phyloP scores from a whole-genome alignment of 257 asterid genomes.

The Rhazya stricta region DNA sequence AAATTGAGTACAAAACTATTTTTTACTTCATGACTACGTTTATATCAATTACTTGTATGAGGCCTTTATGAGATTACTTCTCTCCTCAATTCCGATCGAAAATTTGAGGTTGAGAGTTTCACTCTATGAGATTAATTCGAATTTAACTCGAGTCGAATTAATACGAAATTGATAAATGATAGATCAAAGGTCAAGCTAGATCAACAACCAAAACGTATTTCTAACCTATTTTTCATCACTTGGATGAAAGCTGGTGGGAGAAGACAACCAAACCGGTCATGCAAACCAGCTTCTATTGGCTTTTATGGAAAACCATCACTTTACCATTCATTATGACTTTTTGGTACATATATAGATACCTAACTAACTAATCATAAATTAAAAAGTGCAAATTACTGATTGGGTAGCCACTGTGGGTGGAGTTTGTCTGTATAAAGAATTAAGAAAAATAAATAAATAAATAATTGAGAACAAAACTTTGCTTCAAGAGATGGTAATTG shows the following conservation, averaged over 20 bases:
- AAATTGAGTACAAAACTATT: background rate
- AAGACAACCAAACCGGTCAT: background rate
- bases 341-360: background rate
- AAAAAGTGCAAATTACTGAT: background rate
- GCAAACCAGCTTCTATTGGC: background rate
- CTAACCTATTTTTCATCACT: background rate
- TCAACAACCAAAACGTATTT: background rate
- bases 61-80: no score
- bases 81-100: no score
- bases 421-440: background rate
- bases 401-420: background rate
- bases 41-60: background rate
- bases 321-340: background rate
- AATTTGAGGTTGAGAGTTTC: no score
- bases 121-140: no score
- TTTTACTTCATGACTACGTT: background rate
- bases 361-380: background rate
- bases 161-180: no score
- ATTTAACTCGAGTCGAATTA: no score
- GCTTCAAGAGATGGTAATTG: constrained; percentile 47
- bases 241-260: background rate
- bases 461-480: constrained; percentile 24
- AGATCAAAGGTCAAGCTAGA: background rate
- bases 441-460: background rate
- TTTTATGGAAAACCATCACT: background rate